Evolutionary conservation across 2,329 filamentous ascomycete species (phyloP), one percentile per base, ranked within the genome.

Genomic region (Juglanconis oblonga): DNA sequence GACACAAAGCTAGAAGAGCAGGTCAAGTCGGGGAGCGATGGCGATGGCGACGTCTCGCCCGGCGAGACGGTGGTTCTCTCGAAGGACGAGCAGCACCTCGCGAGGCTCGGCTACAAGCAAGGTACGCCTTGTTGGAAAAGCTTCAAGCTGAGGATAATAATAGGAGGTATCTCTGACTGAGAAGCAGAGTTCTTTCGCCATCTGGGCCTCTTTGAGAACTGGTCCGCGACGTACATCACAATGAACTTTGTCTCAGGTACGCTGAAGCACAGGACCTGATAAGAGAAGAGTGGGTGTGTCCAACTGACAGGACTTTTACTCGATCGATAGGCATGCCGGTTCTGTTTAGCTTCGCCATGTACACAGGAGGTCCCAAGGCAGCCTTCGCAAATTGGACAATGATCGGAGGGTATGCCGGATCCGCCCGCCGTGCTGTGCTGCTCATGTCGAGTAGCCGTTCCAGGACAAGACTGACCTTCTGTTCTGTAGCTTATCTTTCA

Each of bases 341-440:
- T 4, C 65, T 76, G 0, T 76, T 76, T 44, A 72, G 72, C 9
- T 76, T 64, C 58, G 67, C 72, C 17, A 75, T 76, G 73, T 73
- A 74, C 52, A 74, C 71, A 3, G 74, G 74, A 1, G 73, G 74
- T 3, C 73, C 74, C 1, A 66, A 70, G 52, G 67, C 73, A 35
- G 73, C 74, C 1, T 75, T 76, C 58, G 67, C 69, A 8, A 76
- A 75, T 53, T 76, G 73, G 73, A 73, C 70, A 3, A 73, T 74
- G 70, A 68, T 75, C 33, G 73, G 73, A 33, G 72, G 71, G 55
- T 58, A 58, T 11, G 9, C 3, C 38, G n/a, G 10, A 40, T 14
- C n/a, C 38, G n/a, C 38, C 38, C n/a, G n/a, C n/a, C n/a, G n/a
- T n/a, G n/a, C n/a, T n/a, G n/a, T n/a, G n/a, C n/a, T n/a, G n/a